Conservation (phyloP, 2,329 filamentous ascomycete genomes). For the Septoria petroselini region DNA sequence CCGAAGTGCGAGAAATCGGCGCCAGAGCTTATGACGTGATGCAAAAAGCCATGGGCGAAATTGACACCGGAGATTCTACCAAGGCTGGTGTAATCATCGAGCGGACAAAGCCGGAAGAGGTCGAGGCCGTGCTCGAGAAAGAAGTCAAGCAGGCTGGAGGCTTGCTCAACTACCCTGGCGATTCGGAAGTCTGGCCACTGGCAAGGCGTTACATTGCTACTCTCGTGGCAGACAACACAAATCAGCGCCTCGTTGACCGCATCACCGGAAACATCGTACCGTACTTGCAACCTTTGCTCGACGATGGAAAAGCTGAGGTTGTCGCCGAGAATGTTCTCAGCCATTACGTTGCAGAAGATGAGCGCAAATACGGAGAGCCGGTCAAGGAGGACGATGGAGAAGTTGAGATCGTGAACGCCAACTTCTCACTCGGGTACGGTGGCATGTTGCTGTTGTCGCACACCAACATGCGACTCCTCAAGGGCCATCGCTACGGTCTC, state of each 20-base stretch:
- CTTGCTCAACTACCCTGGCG: constrained; percentile 59
- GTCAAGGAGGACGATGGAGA: constrained; percentile 88
- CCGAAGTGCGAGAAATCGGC: constrained; percentile 89
- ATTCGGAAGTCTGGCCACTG: constrained; percentile 60
- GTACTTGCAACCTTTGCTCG: constrained; percentile 71
- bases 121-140: constrained; percentile 69
- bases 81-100: constrained; percentile 57
- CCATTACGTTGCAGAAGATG: constrained; percentile 77
- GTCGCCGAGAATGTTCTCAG: constrained; percentile 72
- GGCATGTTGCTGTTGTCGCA: constrained; percentile 96
- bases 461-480: constrained; percentile 89
- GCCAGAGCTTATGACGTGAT: constrained; percentile 80
- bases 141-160: constrained; percentile 70
- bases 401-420: constrained; percentile 92
- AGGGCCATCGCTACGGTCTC: constrained; percentile 95
- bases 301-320: constrained; percentile 59
- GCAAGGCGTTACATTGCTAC: constrained; percentile 72
- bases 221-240: constrained; percentile 85
- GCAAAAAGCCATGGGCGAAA: constrained; percentile 81
- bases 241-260: constrained; percentile 73
- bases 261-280: constrained; percentile 67
- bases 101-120: constrained; percentile 68
- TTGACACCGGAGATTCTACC: constrained; percentile 44
- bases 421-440: constrained; percentile 95
- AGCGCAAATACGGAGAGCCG: constrained; percentile 80